phyloP scores from a whole-genome alignment of 345 rosid genomes.

The Brassica cretica region DNA sequence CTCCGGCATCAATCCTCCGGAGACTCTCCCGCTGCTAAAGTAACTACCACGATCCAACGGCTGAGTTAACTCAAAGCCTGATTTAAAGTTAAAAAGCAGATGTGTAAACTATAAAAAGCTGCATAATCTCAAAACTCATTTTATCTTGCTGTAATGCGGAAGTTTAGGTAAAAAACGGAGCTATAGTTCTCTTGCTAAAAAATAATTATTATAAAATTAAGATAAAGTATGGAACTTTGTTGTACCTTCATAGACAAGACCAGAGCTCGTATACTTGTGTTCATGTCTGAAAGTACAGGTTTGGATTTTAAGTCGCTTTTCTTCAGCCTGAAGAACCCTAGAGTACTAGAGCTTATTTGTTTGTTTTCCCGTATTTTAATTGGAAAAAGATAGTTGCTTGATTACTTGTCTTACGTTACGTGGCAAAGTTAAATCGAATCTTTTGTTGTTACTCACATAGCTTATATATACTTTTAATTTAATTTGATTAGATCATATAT shows the following conservation, averaged over 20 bases:
- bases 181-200: neutral
- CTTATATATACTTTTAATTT: too few species aligned
- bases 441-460: neutral
- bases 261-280: neutral
- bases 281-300: conserved; percentile 2
- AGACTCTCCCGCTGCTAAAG: conserved; percentile 1
- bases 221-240: neutral
- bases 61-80: conserved; percentile 15
- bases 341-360: neutral
- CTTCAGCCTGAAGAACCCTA: conserved; percentile 28
- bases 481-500: too few species aligned
- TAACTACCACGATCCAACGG: conserved; percentile 11
- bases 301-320: neutral
- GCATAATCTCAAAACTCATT: conserved; percentile 3
- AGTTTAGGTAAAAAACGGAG: neutral
- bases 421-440: neutral
- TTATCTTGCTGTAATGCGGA: neutral
- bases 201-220: neutral
- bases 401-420: neutral
- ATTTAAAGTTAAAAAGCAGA: neutral
- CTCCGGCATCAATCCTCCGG: conserved; percentile 7
- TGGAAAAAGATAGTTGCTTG: neutral
- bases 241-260: conserved; percentile 15
- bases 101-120: neutral
- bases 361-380: neutral